Evolutionary conservation across 768 basidiomycete genomes (phyloP).

Genomic region (Tylopilus felleus): DNA sequence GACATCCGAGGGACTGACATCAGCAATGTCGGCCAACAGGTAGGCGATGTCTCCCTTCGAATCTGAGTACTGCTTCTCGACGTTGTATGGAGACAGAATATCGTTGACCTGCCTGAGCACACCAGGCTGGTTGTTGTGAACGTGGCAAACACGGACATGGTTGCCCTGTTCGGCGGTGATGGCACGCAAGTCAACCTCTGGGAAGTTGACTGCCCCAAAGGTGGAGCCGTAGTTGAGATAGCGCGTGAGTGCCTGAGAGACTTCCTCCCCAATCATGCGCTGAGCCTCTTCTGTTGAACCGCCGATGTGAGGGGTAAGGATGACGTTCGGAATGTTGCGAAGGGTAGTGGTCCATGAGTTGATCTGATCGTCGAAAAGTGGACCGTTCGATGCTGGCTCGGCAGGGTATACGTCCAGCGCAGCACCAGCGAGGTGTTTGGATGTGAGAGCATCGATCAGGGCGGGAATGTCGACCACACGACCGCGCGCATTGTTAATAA

Average conservation of each 20-base stretch:
- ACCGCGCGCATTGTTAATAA: constrained; percentile 98
- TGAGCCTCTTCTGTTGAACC: constrained; percentile 99
- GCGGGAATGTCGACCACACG: constrained; percentile 94
- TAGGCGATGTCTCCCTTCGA: constrained; percentile 92
- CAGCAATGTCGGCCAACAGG: constrained; percentile 94
- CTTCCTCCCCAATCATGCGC: constrained; percentile 94
- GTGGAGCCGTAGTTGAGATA: constrained; percentile 94
- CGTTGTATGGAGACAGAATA: constrained; percentile 90
- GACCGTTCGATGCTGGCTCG: constrained; percentile 90
- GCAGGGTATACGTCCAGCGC: constrained; percentile 93
- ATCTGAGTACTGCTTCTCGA: constrained; percentile 99
- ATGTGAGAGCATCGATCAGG: constrained; percentile 73
- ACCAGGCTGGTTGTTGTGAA: constrained; percentile 94
- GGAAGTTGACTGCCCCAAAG: constrained; percentile 95
- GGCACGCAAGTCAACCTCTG: constrained; percentile 93
- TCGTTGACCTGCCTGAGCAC: constrained; percentile 95
- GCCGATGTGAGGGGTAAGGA: constrained; percentile 97
- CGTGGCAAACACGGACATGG: constrained; percentile 88
- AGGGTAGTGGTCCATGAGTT: constrained; percentile 82
- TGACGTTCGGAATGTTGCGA: constrained; percentile 79
- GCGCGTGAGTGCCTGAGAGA: constrained; percentile 75
- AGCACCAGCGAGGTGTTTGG: constrained; percentile 83
- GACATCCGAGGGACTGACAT: constrained; percentile 80
- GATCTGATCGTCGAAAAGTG: constrained; percentile 83
- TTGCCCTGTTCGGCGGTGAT: constrained; percentile 80